These are phyloP conservation scores for Halophytophthora batemanensis DNA, from an alignment of 352 stramenopile species.

Conservation along the genomic window DNA sequence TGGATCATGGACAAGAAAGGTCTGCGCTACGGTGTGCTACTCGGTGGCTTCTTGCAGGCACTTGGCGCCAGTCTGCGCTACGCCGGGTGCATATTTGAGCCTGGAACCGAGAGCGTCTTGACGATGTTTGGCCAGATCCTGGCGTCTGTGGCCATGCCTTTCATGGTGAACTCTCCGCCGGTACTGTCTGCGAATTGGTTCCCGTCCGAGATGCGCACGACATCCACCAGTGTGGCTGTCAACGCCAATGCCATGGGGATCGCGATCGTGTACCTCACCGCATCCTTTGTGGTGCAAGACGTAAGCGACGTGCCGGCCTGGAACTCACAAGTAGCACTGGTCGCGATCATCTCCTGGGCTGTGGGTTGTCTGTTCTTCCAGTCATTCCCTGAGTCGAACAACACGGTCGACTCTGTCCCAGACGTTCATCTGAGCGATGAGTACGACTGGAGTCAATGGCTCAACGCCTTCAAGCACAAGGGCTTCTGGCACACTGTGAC, in stretches of 20 bases:
- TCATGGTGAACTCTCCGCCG: too few relatives aligned
- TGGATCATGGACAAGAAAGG: constrained; percentile 83
- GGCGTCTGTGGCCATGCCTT: constrained; percentile 68
- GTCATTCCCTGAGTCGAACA: constrained; percentile 39
- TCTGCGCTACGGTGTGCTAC: constrained; percentile 54
- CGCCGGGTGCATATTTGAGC: constrained; percentile 25
- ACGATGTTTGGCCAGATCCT: constrained; percentile 62
- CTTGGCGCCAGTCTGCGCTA: constrained; percentile 49
- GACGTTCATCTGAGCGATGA: constrained; percentile 61
- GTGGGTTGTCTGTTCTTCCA: constrained; percentile 31
- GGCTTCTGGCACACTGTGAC: constrained; percentile 65
- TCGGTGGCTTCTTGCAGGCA: constrained; percentile 56
- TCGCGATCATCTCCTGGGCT: constrained; percentile 17
- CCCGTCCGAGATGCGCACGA: constrained; percentile 56
- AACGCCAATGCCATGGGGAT: constrained; percentile 76
- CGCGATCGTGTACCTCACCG: constrained; percentile 52
- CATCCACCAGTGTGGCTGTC: constrained; percentile 66
- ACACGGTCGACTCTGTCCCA: constrained; percentile 45
- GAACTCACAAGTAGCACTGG: constrained; percentile 43
- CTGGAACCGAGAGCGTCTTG: constrained; percentile 28
- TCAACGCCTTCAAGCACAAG: constrained; percentile 50
- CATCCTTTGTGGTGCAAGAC: constrained; percentile 45
- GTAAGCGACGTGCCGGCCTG: constrained; percentile 32
- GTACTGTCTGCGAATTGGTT: constrained; percentile 81
- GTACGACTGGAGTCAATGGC: constrained; percentile 76